phyloP scores from a whole-genome alignment of 345 rosid genomes.

The Aquilaria sinensis region DNA sequence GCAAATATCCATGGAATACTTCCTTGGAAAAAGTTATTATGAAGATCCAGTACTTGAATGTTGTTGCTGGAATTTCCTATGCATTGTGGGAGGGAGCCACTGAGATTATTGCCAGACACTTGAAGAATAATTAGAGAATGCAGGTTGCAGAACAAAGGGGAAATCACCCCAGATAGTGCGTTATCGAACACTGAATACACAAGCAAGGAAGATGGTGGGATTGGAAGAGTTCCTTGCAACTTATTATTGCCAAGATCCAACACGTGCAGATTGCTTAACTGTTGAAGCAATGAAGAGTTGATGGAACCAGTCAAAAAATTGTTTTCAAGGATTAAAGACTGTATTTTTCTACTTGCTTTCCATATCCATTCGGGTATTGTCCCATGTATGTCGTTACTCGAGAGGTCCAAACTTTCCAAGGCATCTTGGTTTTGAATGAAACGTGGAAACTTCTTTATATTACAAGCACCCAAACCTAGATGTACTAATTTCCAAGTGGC shows the following conservation, averaged over 20 bases:
- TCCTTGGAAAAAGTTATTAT: not conserved
- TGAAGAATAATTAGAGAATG: no score
- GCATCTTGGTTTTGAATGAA: no score
- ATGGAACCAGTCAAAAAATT: not conserved
- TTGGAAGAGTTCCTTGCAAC: not conserved
- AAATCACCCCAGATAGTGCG: no score
- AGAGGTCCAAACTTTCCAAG: no score
- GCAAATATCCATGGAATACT: not conserved
- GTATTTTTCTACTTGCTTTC: not conserved
- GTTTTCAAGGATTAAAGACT: not conserved
- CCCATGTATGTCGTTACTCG: not conserved
- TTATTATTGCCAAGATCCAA: not conserved
- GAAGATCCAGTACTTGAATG: not conserved
- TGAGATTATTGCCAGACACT: no score
- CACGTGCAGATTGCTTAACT: not conserved
- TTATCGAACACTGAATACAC: no score
- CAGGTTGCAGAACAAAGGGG: no score
- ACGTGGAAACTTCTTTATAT: no score
- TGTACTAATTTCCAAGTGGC: not conserved
- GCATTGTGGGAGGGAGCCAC: no score
- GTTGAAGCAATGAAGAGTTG: not conserved
- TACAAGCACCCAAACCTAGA: no score
- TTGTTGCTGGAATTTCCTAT: no score
- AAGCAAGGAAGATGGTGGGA: not conserved
- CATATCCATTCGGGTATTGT: not conserved